Conservation (phyloP, 352 stramenopile species). For the Pythium monospermum region DNA sequence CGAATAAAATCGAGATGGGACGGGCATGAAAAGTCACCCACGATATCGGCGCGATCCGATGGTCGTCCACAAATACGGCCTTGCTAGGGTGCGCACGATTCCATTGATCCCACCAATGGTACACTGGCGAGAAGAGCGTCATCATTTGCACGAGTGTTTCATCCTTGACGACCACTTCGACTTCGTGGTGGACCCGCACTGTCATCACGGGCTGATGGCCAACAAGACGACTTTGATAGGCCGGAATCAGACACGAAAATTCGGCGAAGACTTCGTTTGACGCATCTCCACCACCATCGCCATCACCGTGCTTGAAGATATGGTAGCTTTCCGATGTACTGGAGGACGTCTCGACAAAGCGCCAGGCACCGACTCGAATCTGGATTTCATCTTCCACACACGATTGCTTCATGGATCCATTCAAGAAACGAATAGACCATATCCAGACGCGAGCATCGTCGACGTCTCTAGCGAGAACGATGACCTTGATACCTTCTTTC, state of each 20-base stretch:
- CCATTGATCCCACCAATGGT: constrained; percentile 84
- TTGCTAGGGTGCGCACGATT: constrained; percentile 67
- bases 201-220: constrained; percentile 62
- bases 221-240: constrained; percentile 76
- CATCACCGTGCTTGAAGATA: constrained; percentile 17
- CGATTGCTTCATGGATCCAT: constrained; percentile 65
- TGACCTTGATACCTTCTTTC: constrained; percentile 39
- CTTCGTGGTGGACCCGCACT: constrained; percentile 38
- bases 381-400: constrained; percentile 83
- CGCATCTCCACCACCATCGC: neutral
- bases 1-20: constrained; percentile 46
- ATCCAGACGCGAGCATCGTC: constrained; percentile 32
- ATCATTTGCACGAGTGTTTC: constrained; percentile 75
- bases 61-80: constrained; percentile 31
- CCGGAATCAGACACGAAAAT: constrained; percentile 64
- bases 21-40: constrained; percentile 44
- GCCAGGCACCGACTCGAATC: constrained; percentile 49
- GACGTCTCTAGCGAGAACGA: constrained; percentile 39
- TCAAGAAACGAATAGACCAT: constrained; percentile 48
- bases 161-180: constrained; percentile 64
- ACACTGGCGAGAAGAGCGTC: constrained; percentile 70
- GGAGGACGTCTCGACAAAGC: constrained; percentile 30
- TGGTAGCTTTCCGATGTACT: constrained; percentile 26
- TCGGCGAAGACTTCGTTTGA: constrained; percentile 25
- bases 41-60: constrained; percentile 66